These are phyloP conservation scores for Ogataea haglerorum DNA, from an alignment of 805 yeast genomes.

Conservation along the genomic window DNA sequence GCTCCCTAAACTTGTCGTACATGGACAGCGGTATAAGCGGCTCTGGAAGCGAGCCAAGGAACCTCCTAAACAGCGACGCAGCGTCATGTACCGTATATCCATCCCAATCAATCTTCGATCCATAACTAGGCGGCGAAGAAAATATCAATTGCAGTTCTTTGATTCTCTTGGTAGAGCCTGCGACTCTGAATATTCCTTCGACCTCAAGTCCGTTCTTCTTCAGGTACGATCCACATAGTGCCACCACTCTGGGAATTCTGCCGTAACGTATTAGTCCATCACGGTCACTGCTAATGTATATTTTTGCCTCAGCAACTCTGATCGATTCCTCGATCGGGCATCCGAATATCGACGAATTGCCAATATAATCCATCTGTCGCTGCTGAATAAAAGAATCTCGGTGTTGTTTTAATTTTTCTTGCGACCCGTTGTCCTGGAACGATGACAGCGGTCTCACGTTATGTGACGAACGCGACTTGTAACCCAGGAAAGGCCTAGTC, in stretches of 20 bases:
- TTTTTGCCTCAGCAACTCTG: conserved; percentile 70
- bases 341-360: conserved; percentile 68
- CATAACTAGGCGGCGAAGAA: conserved; percentile 86
- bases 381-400: conserved; percentile 46
- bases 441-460: conserved; percentile 35
- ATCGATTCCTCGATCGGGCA: conserved; percentile 71
- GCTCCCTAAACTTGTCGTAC: conserved; percentile 77
- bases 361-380: conserved; percentile 40
- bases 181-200: conserved; percentile 91
- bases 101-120: conserved; percentile 85
- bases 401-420: conserved; percentile 39
- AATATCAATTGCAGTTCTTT: conserved; percentile 81
- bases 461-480: conserved; percentile 49
- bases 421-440: conserved; percentile 31
- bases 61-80: conserved; percentile 83
- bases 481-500: conserved; percentile 45
- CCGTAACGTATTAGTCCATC: conserved; percentile 78
- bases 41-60: conserved; percentile 82
- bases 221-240: conserved; percentile 85
- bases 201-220: conserved; percentile 74
- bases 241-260: conserved; percentile 88
- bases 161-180: conserved; percentile 86
- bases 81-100: conserved; percentile 97
- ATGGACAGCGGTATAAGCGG: conserved; percentile 79
- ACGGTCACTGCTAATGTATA: conserved; percentile 59